Conservation (phyloP, 169 alveolate genomes). For the Plasmodium ovale region DNA sequence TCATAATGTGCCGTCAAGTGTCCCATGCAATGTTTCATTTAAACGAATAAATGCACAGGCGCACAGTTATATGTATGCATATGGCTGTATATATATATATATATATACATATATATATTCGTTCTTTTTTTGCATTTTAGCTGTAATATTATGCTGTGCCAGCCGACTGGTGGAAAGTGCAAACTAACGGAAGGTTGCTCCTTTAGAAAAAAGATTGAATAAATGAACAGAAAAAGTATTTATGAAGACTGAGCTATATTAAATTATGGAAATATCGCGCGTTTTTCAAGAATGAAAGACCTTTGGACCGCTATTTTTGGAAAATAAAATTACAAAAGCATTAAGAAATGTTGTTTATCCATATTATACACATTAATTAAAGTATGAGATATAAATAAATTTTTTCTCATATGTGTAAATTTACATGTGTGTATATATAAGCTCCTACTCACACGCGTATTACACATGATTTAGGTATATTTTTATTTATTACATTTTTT, state of each 20-base stretch:
- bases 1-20: not conserved
- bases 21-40: not conserved
- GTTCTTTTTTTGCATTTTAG: constrained; percentile 77
- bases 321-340: constrained; percentile 9
- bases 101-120: constrained; percentile 5
- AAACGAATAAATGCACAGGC: not conserved
- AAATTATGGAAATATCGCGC: too few relatives aligned
- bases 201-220: constrained; percentile 93
- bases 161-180: constrained; percentile 98
- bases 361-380: constrained; percentile 21
- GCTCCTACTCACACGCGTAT: too few relatives aligned
- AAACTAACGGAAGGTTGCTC: constrained; percentile 96
- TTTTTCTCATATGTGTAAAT: constrained; percentile 19
- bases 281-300: not conserved
- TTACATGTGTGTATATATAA: constrained; percentile 27
- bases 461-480: not conserved
- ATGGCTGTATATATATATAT: not conserved
- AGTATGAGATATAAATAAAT: constrained; percentile 15
- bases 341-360: constrained; percentile 1
- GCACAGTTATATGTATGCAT: too few relatives aligned
- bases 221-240: constrained; percentile 19
- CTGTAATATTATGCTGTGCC: constrained; percentile 95
- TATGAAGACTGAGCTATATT: too few relatives aligned
- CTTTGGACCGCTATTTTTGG: not conserved
- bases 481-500: constrained; percentile 26